Evolutionary conservation across 2,329 filamentous ascomycete genomes (phyloP).

Genomic region (Fusarium virguliforme): DNA sequence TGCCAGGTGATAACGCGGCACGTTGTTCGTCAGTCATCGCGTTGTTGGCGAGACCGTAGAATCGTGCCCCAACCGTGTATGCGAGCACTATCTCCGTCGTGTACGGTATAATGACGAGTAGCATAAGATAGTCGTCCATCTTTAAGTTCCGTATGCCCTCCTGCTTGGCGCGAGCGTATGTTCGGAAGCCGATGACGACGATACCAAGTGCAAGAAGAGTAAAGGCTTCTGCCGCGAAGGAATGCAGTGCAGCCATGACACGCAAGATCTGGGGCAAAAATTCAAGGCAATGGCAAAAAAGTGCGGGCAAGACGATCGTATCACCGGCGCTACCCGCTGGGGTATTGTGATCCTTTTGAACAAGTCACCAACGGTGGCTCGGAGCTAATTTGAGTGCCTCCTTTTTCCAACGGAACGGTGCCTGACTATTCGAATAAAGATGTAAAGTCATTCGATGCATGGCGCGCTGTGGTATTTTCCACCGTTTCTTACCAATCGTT

Average conservation of each 20-base stretch:
- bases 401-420: neutral
- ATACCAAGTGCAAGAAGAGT: slow-evolving; percentile 65
- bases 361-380: neutral
- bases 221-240: slow-evolving; percentile 44
- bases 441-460: neutral
- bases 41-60: slow-evolving; percentile 64
- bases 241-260: neutral
- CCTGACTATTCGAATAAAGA: neutral
- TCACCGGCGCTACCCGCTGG: neutral
- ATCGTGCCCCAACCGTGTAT: slow-evolving; percentile 57
- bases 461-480: neutral
- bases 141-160: slow-evolving; percentile 51
- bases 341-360: slow-evolving; percentile 1
- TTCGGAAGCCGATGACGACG: slow-evolving; percentile 64
- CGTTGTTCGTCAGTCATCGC: slow-evolving; percentile 66
- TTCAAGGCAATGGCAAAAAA: neutral
- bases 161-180: slow-evolving; percentile 61
- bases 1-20: slow-evolving; percentile 57
- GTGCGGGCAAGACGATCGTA: neutral
- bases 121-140: slow-evolving; percentile 66
- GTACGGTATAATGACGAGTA: slow-evolving; percentile 36
- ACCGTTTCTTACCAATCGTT: neutral
- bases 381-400: neutral
- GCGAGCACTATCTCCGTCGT: slow-evolving; percentile 45
- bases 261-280: neutral